Base-by-base conservation (phyloP, 345 rosid genomes). In the Citrus sinensis region DNA sequence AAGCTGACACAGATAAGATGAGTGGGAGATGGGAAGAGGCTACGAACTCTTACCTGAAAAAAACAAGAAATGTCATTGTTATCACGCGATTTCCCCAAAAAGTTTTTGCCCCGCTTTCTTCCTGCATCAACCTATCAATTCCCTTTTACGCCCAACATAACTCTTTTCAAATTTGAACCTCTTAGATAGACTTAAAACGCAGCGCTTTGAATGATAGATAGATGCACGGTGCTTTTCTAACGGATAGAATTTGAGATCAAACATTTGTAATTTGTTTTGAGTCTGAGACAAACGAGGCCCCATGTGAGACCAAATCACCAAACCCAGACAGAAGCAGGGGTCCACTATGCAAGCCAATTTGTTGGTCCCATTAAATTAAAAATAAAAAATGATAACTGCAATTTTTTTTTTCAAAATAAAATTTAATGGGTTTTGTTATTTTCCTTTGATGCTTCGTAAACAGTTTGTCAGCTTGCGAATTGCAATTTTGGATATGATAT, bases 51-150 rank as follows among this genome's bases (percentile, higher is more conserved):
- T 85, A 80, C 88, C 84, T 82, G 83, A 80, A 83, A 81, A 73
- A 81, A 73, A 67, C 68, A 82, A 80, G 87, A 78, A 75, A 83
- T 34, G 86, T 83, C 88, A 40, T 49, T 87, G 82, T 83, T 80
- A 64, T 85, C 88, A 87, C 84, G 86, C 86, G 83, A 83, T 74
- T 80, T 60, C 60, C 30, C 80, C 78, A 59, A 51, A 64, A 85
- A 87, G 82, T 82, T 11, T 46, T 72, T 65, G 84, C 75, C 74
- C 86, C 79, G 76, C 84, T 46, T 72, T 79, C 56, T 27, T 60
- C 51, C 51, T 11, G 51, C 51, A 46, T 46, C 51, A 46, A 13
- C 17, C 62, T 58, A 68, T 64, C 55, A 73, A 17, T 7, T 32
- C 30, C 24, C 27, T 22, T 6, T 34, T 39, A 72, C 46, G 14